Evolutionary conservation across 2,329 filamentous ascomycete genomes (phyloP).

Genomic region (Microdochium trichocladiopsis): DNA sequence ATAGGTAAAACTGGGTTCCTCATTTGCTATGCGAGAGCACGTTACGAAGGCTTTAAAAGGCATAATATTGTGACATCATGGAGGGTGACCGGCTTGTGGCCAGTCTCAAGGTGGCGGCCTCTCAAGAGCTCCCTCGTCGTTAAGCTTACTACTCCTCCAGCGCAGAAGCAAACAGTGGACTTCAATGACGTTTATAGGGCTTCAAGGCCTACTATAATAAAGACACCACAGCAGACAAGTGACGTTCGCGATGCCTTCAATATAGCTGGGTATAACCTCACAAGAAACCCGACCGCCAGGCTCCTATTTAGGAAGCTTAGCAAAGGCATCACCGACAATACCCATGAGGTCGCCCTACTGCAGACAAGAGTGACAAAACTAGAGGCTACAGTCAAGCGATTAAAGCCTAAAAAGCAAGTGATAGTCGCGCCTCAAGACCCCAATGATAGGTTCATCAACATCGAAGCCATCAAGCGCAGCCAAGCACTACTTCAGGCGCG

Average conservation of each 20-base stretch:
- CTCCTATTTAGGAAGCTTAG: neutral
- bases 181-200: neutral
- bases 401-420: neutral
- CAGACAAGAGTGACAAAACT: neutral
- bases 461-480: neutral
- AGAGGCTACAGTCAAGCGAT: neutral
- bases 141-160: neutral
- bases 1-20: slow-evolving; percentile 2
- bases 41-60: neutral
- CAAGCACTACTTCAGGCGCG: neutral
- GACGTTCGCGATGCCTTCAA: neutral
- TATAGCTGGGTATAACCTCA: neutral
- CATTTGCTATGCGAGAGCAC: neutral
- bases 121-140: neutral
- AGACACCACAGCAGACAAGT: neutral
- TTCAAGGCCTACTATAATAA: neutral
- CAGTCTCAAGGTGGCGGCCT: neutral
- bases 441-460: neutral
- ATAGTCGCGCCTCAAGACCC: neutral
- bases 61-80: neutral
- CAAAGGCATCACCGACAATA: neutral
- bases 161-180: neutral
- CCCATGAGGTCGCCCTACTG: neutral
- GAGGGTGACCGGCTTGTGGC: neutral
- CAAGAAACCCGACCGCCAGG: neutral